Evolutionary conservation across 2,329 filamentous ascomycete genomes (phyloP).

Genomic region (Penicillium thymicola): DNA sequence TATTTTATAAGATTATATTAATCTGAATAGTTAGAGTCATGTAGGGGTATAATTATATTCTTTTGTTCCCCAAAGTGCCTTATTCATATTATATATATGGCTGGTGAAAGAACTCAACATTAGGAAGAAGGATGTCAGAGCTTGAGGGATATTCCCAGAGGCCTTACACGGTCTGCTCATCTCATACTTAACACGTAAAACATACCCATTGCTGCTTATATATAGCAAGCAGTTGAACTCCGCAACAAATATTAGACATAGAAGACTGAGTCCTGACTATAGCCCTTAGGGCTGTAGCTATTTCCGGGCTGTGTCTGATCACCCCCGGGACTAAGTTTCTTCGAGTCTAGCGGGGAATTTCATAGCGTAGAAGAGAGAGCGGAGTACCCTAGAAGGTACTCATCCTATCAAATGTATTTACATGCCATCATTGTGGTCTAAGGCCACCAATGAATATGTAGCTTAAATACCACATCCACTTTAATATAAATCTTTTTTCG

Average conservation of each 20-base stretch:
- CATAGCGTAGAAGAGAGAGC: not conserved
- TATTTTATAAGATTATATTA: not conserved
- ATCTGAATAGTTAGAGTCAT: too few species aligned
- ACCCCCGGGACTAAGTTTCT: not conserved
- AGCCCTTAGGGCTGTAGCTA: not conserved
- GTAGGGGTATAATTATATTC: too few species aligned
- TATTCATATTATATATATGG: not conserved
- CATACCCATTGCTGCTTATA: not conserved
- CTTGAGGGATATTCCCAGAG: not conserved
- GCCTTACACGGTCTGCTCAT: not conserved
- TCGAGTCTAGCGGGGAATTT: not conserved
- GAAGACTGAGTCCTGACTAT: not conserved
- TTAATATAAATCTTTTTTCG: not conserved
- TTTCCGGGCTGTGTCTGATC: not conserved
- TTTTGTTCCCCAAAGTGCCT: not conserved
- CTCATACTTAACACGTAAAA: not conserved
- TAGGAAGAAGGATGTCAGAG: not conserved
- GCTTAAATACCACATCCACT: not conserved
- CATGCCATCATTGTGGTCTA: not conserved
- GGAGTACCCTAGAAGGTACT: not conserved
- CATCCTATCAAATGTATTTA: conserved; percentile 1
- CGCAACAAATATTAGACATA: not conserved
- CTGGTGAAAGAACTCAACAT: not conserved
- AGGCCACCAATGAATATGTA: not conserved
- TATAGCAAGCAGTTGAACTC: not conserved